Conservation (phyloP, 75 land plant species). For the Selaginella moellendorffii region DNA sequence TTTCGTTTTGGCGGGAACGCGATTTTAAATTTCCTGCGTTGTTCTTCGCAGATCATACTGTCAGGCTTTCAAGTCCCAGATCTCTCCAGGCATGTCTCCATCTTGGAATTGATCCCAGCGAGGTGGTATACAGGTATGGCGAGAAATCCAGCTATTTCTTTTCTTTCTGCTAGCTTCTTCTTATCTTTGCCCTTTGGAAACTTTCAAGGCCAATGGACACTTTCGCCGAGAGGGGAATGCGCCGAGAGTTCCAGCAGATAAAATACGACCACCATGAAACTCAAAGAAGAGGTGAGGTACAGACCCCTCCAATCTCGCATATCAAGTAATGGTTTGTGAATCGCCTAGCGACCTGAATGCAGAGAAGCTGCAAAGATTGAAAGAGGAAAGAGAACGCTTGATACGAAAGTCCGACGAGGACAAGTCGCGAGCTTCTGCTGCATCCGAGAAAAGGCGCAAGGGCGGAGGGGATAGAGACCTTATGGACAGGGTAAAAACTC, state of each 20-base stretch:
- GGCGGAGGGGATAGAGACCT: slow-evolving; percentile 3
- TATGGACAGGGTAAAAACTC: slow-evolving; percentile 13
- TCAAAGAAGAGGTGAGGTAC: slow-evolving; percentile 12
- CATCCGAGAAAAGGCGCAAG: slow-evolving; percentile 4
- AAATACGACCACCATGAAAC: slow-evolving; percentile 17
- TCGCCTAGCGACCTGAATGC: not conserved
- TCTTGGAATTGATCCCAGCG: slow-evolving; percentile 17
- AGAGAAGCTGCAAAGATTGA: slow-evolving; percentile 17
- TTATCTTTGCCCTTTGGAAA: not conserved
- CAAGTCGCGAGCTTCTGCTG: not conserved
- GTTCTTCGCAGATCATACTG: slow-evolving; percentile 8
- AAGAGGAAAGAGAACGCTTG: slow-evolving; percentile 11
- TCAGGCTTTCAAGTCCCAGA: slow-evolving; percentile 13
- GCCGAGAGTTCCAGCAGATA: slow-evolving; percentile 7
- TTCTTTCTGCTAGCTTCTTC: no score
- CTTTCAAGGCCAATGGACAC: slow-evolving; percentile 12
- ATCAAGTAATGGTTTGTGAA: not conserved
- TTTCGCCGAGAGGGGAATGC: slow-evolving; percentile 11
- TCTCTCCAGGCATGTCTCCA: slow-evolving; percentile 19
- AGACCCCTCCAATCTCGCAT: not conserved
- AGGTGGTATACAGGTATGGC: slow-evolving; percentile 16
- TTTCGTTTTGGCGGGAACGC: not conserved
- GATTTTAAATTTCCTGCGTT: not conserved
- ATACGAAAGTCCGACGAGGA: slow-evolving; percentile 7
- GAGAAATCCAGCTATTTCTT: no score